A percentile compares a stretch with the other conserved stretches of the same genome.
Evolutionary conservation across 2,329 filamentous ascomycete genomes (phyloP).

Genomic region (Colletotrichum sp.): DNA sequence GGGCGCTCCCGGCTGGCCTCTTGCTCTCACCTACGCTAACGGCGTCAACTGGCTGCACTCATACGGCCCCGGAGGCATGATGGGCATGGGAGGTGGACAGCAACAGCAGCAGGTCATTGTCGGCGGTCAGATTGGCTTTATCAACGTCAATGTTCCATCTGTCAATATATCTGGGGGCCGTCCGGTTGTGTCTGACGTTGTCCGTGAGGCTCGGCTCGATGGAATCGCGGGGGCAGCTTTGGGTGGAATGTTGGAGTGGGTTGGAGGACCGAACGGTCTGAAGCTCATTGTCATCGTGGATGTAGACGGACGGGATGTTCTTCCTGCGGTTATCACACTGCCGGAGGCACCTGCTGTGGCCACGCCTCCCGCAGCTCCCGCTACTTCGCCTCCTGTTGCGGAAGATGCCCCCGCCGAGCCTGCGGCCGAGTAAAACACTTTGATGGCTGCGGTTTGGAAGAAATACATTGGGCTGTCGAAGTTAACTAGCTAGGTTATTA

Average conservation of each 20-base stretch:
- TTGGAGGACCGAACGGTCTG: neutral
- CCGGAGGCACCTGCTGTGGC: neutral
- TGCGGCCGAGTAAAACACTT: neutral
- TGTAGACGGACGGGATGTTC: neutral
- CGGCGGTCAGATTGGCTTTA: neutral
- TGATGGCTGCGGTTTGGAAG: no score
- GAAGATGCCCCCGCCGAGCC: neutral
- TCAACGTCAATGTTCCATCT: neutral
- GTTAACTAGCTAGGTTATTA: no score
- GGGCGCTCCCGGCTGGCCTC: neutral
- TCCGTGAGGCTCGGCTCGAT: neutral
- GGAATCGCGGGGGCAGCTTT: neutral
- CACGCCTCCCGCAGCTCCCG: accelerated
- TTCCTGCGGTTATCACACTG: neutral
- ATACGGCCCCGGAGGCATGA: neutral
- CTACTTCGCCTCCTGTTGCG: neutral
- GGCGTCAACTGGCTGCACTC: slow-evolving; percentile 11
- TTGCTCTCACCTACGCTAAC: neutral
- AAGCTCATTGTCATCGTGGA: slow-evolving; percentile 8
- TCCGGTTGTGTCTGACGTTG: neutral
- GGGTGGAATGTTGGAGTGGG: neutral
- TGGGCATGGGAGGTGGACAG: neutral
- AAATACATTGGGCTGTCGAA: no score
- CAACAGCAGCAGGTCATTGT: neutral
- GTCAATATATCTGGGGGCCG: neutral